A percentile compares a stretch with the other conserved stretches of the same genome.
Conservation (phyloP, 2,329 filamentous ascomycete species). For the Fusarium torulosum region DNA sequence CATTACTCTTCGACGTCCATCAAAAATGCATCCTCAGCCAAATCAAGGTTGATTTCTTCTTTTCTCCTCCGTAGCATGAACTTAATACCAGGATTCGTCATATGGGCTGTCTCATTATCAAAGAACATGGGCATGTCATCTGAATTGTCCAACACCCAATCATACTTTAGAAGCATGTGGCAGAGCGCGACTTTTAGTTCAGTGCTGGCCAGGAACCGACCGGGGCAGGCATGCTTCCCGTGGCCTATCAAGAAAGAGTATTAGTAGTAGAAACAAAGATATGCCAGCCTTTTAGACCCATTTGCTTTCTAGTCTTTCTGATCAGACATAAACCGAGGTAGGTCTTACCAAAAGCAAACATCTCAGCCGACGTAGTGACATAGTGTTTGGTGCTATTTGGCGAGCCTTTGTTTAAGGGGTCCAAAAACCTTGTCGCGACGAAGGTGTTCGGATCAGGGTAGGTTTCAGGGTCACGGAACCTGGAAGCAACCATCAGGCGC, state of each 20-base stretch:
- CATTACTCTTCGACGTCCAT: too few species aligned
- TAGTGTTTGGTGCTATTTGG: too few species aligned
- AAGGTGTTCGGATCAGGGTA: background rate
- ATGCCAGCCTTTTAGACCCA: background rate
- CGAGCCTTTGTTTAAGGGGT: too few species aligned
- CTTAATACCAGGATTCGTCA: too few species aligned
- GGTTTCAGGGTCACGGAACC: background rate
- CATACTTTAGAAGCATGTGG: slow-evolving; percentile 1
- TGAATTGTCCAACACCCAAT: background rate
- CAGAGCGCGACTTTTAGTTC: slow-evolving; percentile 5
- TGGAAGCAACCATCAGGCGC: background rate
- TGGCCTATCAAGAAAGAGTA: background rate
- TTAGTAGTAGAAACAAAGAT: too few species aligned
- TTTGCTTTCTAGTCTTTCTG: background rate
- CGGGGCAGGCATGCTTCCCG: slow-evolving; percentile 1
- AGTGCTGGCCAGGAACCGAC: slow-evolving; percentile 10
- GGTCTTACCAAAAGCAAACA: background rate
- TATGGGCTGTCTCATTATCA: too few species aligned
- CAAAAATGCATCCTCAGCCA: too few species aligned
- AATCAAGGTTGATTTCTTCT: too few species aligned
- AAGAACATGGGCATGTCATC: too few species aligned
- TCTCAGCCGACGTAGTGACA: too few species aligned
- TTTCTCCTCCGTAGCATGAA: too few species aligned
- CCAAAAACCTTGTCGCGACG: too few species aligned
- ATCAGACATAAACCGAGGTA: background rate